Base-by-base conservation (phyloP, 2,329 filamentous ascomycete genomes). In the Ophiocordyceps sinensis region DNA sequence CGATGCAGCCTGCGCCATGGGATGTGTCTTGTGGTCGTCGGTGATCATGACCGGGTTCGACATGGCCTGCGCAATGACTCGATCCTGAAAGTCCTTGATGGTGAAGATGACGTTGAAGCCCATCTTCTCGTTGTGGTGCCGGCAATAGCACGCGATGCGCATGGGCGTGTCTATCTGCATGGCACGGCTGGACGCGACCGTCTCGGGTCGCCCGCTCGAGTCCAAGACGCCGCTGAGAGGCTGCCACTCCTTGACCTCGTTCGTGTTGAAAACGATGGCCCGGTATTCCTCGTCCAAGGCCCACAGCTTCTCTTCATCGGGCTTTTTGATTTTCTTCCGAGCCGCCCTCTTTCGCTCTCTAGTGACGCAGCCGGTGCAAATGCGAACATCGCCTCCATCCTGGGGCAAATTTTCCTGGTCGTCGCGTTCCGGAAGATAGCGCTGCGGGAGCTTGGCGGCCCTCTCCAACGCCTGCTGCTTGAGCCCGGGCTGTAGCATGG, bases 81-180 rank as follows among this genome's bases (percentile, higher is more conserved):
- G 77, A 51, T 80, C 83, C 47, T 77, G 66, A 54, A 76, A 76
- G 60, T 95, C 85, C 56, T 88, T 94, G 53, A 98, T 71, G 1
- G 89, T 96, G 61, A 96, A 94, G 47, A 98, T 94, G 52, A 96
- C 87, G 47, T 74, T 70, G 62, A 95, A 98, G 2, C 89, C 89
- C 49, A 82, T 68, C 65, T 96, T 96, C 63, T 96, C 91, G 44
- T 82, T 79, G 52, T 96, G 89, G 57, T 98, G 89, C 17, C 89
- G 79, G 62, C 89, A 96, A 62, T 96, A 98, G 59, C 89, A 98
- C 21, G 88, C 86, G 53, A 98, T 95, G 10, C 89, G 81, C 88
- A 96, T 94, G 0, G 86, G 87, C 2, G 85, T 77, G 49, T 88
- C 81, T 19, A 94, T 79, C 53, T 86, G 81, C 66, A 85, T 77